These are phyloP conservation scores for Vicia sativa DNA, from an alignment of 306 rosid species.

Conservation along the genomic window DNA sequence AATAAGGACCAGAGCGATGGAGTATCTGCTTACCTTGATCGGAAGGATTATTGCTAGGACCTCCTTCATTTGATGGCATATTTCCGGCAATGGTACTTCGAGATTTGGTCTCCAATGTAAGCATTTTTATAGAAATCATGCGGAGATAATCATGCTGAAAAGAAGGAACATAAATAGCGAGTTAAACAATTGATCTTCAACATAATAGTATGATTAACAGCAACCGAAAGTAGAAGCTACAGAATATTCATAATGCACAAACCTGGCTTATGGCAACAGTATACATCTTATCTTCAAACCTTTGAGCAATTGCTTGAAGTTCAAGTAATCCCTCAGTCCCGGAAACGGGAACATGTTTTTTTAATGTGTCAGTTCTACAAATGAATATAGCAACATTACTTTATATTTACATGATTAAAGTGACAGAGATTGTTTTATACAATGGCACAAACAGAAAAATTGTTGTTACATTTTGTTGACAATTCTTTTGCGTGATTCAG, in stretches of 20 bases:
- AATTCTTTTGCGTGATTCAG: slow-evolving; percentile 52
- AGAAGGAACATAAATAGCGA: slow-evolving; percentile 14
- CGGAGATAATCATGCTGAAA: slow-evolving; percentile 51
- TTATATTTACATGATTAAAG: slow-evolving; percentile 1
- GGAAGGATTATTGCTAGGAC: slow-evolving; percentile 52
- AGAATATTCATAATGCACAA: slow-evolving; percentile 11
- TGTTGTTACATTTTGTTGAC: slow-evolving; percentile 55
- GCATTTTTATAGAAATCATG: slow-evolving; percentile 48
- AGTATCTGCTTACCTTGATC: slow-evolving; percentile 61
- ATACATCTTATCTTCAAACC: slow-evolving; percentile 82
- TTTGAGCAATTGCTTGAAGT: slow-evolving; percentile 66
- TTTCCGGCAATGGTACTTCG: slow-evolving; percentile 44
- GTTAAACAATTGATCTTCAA: no score
- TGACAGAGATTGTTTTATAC: neutral
- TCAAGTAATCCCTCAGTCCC: slow-evolving; percentile 65
- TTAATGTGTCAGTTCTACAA: slow-evolving; percentile 69
- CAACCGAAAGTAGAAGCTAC: neutral
- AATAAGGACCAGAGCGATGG: no score
- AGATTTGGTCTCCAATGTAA: slow-evolving; percentile 60
- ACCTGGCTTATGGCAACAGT: slow-evolving; percentile 69
- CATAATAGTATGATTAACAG: neutral
- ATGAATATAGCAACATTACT: slow-evolving; percentile 16
- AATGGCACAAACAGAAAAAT: neutral
- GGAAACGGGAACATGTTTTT: slow-evolving; percentile 66
- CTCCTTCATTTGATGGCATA: slow-evolving; percentile 52